phyloP scores from a whole-genome alignment of 352 stramenopile genomes.

The Halophytophthora polymorphica region DNA sequence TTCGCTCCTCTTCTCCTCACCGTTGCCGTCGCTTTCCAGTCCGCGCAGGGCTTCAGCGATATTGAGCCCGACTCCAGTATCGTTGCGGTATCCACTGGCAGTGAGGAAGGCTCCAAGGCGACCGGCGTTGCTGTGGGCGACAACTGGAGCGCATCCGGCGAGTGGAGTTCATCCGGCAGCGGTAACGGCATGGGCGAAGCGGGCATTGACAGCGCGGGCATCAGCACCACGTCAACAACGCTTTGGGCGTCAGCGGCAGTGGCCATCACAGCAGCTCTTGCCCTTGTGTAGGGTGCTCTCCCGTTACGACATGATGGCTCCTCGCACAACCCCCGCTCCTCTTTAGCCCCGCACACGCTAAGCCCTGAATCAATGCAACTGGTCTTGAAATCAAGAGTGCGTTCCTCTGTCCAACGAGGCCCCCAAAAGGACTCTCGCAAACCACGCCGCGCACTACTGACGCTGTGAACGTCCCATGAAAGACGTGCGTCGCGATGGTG shows the following conservation, averaged over 20 bases:
- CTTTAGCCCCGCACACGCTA: too few relatives aligned
- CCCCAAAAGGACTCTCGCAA: background rate
- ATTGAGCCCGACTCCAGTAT: background rate
- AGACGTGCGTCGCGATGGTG: conserved; percentile 18
- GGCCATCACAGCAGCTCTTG: too few relatives aligned
- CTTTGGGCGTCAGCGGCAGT: background rate
- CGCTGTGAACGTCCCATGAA: conserved; percentile 16
- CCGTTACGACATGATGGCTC: too few relatives aligned
- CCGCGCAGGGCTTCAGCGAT: background rate
- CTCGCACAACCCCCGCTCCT: too few relatives aligned
- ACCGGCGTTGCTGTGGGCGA: conserved; percentile 5
- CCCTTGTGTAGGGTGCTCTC: too few relatives aligned
- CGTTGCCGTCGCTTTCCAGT: conserved; percentile 14
- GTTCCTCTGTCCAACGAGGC: background rate
- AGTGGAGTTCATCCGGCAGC: too few relatives aligned
- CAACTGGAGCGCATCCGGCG: conserved; percentile 3
- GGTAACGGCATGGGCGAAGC: background rate
- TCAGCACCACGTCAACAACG: background rate
- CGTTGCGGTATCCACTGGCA: background rate
- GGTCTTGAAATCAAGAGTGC: background rate
- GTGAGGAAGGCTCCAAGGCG: background rate
- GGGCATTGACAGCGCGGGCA: background rate
- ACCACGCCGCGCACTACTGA: background rate
- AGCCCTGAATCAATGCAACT: too few relatives aligned
- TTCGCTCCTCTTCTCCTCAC: conserved; percentile 24